A percentile compares a stretch with the other conserved stretches of the same genome.
Conservation (phyloP, 306 rosid genomes). For the Hippophae rhamnoides region DNA sequence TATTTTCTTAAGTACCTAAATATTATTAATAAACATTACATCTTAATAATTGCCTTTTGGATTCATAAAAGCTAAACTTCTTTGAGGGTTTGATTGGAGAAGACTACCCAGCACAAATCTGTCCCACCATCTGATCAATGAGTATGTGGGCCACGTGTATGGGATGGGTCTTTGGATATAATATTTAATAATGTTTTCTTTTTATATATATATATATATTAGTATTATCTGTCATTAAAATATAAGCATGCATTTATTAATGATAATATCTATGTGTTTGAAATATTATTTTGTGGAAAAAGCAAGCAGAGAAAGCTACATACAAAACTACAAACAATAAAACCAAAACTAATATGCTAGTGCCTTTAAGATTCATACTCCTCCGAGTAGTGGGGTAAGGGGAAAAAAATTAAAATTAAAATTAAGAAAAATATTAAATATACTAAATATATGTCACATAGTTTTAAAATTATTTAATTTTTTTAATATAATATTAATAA, state of each 20-base stretch:
- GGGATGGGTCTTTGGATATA: constrained; percentile 28
- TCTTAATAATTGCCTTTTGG: background rate
- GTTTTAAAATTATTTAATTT: no score
- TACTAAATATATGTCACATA: no score
- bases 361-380: no score
- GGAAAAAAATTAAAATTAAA: no score
- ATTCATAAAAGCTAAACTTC: constrained; percentile 19
- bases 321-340: constrained; percentile 10
- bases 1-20: constrained; percentile 24
- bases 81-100: constrained; percentile 28
- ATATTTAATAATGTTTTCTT: constrained; percentile 23
- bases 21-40: background rate
- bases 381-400: no score
- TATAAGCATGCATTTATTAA: constrained; percentile 33
- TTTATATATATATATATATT: constrained; percentile 9
- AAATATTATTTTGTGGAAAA: constrained; percentile 1
- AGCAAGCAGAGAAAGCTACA: constrained; percentile 11
- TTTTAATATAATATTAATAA: no score
- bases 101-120: constrained; percentile 13
- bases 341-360: background rate
- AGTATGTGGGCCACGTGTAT: constrained; percentile 58
- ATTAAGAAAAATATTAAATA: no score
- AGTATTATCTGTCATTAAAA: background rate
- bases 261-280: constrained; percentile 16
- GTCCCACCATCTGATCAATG: constrained; percentile 40